Evolutionary conservation across 1,284 basidiomycete genomes (phyloP), one percentile per base, ranked within the genome.

Genomic region (Trichosporon sp.): DNA sequence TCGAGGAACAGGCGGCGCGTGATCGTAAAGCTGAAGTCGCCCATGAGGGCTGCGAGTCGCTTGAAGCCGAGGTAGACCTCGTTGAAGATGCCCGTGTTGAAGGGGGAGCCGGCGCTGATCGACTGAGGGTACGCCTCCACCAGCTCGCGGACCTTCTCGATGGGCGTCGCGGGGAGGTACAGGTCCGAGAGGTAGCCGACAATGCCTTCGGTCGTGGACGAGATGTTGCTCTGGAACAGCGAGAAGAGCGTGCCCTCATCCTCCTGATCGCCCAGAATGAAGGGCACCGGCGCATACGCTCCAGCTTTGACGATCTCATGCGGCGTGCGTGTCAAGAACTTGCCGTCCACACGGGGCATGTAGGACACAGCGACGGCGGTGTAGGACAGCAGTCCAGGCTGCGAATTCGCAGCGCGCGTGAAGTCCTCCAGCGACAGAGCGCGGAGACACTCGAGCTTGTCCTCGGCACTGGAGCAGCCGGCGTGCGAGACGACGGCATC

Each of bases 371-470:
- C 66, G 10, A 73, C 51, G 6, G 69, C 69, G 56, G 40, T 51
- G 66, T 67, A 75, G 1, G 70, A 70, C 10, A 74, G 65, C 8
- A 74, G 64, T 7, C 4, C 8, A 1, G 73, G 69, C n/a, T 68
- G 38, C 0, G 71, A 68, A 69, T 70, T 74, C 40, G 68, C 67
- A 0, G 74, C 71, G 0, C 32, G 7, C 4, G 46, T 35, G 51
- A 73, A 71, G 21, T 70, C n/a, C 0, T 75, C 72, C 67, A 85
- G 86, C 2, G 86, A 84, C 0, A 88, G 85, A 0, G 78, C 81
- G 8, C 88, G 84, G 65, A 89, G 79, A 70, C 88, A 89, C 6
- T 79, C 81, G 7, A 89, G 83, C 0, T 86, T 88, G 76, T 89
- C 86, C 0, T 77, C 40, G 11, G 85, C 70, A 6, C 78, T 68